Evolutionary conservation across 495 filamentous ascomycete species (phyloP).

Genomic region (Penicillium verhagenii): DNA sequence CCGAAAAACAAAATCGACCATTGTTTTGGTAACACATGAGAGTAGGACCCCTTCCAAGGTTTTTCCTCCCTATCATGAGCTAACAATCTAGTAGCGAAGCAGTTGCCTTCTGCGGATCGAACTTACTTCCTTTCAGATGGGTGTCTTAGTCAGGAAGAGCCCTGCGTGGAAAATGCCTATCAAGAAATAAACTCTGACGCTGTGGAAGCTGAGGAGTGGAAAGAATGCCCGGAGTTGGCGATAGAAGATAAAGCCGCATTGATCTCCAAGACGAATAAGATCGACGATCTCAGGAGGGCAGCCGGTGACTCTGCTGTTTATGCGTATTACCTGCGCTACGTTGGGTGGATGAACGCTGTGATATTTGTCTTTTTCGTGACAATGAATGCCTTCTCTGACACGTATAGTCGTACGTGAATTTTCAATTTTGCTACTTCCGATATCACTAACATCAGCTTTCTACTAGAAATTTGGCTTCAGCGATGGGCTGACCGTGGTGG

Average conservation of each 20-base stretch:
- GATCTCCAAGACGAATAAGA: neutral
- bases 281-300: neutral
- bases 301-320: neutral
- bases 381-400: neutral
- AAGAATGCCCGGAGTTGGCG: neutral
- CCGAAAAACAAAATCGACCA: neutral
- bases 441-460: neutral
- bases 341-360: neutral
- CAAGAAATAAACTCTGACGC: neutral
- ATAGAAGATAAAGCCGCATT: neutral
- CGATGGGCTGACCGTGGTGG: neutral
- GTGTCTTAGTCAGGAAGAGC: neutral
- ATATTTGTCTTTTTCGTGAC: slow-evolving; percentile 1
- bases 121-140: neutral
- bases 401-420: neutral
- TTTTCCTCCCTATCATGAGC: neutral
- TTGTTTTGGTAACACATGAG: neutral
- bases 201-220: neutral
- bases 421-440: neutral
- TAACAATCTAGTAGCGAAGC: neutral
- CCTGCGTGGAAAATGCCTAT: neutral
- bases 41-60: neutral
- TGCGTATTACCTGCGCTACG: neutral
- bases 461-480: neutral
- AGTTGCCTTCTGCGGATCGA: neutral